Conservation (phyloP, 768 basidiomycete species). For the Termitomyces sp. region DNA sequence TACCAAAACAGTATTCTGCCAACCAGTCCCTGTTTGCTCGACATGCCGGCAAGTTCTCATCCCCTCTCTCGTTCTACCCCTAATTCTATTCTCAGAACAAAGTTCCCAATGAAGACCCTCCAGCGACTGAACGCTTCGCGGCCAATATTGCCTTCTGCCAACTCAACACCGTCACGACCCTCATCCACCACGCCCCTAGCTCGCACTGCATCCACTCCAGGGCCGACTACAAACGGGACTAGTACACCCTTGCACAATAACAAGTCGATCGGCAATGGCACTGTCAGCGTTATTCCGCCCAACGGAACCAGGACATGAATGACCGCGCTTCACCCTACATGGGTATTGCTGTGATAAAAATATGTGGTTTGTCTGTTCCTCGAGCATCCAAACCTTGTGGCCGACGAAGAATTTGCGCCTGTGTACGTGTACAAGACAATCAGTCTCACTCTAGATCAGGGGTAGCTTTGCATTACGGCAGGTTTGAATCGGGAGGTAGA, state of each 20-base stretch:
- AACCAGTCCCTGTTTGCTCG: constrained; percentile 88
- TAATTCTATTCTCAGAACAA: constrained; percentile 51
- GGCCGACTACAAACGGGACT: constrained; percentile 16
- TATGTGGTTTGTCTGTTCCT: constrained; percentile 26
- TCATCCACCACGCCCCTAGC: constrained; percentile 28
- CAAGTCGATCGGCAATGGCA: constrained; percentile 13
- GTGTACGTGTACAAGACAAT: constrained; percentile 1
- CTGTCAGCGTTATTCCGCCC: constrained; percentile 1
- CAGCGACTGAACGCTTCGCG: constrained; percentile 69
- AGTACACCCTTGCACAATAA: constrained; percentile 9
- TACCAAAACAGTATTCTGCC: constrained; percentile 74
- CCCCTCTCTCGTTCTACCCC: constrained; percentile 1
- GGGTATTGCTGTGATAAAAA: constrained; percentile 56
- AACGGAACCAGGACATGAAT: constrained; percentile 13
- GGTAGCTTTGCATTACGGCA: constrained; percentile 37
- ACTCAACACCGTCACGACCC: constrained; percentile 21
- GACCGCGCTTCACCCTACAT: constrained; percentile 16
- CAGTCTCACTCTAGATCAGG: background rate
- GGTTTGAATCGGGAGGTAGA: constrained; percentile 48
- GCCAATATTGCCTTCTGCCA: constrained; percentile 19
- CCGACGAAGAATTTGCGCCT: constrained; percentile 39
- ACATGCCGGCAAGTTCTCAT: constrained; percentile 73
- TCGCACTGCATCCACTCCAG: constrained; percentile 15
- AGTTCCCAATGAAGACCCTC: constrained; percentile 91
- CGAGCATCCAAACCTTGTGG: constrained; percentile 17